phyloP scores from a whole-genome alignment of 1,284 basidiomycete genomes.

The Microbotryum scabiosae region DNA sequence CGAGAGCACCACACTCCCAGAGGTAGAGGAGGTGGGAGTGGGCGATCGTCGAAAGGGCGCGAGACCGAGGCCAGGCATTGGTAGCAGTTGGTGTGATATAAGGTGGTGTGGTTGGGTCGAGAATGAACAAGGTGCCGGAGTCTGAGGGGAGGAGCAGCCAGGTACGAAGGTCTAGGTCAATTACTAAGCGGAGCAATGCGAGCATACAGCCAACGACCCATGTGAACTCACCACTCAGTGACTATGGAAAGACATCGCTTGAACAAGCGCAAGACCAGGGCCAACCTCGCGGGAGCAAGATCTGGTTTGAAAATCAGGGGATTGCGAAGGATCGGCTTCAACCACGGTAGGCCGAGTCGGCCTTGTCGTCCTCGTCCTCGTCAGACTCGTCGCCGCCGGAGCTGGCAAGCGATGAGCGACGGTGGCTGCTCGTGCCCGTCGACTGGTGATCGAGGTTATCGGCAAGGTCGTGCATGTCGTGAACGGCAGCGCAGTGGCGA shows the following conservation, averaged over 20 bases:
- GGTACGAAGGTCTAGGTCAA: neutral
- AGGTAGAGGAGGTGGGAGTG: neutral
- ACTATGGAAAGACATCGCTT: too few relatives aligned
- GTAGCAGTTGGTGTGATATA: neutral
- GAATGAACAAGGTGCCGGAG: neutral
- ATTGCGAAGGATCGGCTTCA: neutral
- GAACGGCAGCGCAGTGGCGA: conserved; percentile 32
- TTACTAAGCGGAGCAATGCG: too few relatives aligned
- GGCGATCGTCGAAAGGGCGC: neutral
- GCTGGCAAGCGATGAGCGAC: too few relatives aligned
- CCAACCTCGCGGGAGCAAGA: neutral
- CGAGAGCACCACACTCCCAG: neutral
- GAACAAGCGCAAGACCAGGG: too few relatives aligned
- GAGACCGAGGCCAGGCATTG: neutral
- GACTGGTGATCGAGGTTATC: neutral
- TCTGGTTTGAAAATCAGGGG: neutral
- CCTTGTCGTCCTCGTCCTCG: neutral
- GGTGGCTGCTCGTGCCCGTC: neutral
- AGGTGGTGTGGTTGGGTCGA: neutral
- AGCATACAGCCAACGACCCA: too few relatives aligned
- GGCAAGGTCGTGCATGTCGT: conserved; percentile 21
- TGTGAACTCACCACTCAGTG: neutral
- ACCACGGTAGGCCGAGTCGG: neutral
- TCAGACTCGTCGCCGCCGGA: too few relatives aligned
- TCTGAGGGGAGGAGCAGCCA: neutral